phyloP scores from a whole-genome alignment of 169 alveolate genomes.

The Cryptosporidium xiaoi region DNA sequence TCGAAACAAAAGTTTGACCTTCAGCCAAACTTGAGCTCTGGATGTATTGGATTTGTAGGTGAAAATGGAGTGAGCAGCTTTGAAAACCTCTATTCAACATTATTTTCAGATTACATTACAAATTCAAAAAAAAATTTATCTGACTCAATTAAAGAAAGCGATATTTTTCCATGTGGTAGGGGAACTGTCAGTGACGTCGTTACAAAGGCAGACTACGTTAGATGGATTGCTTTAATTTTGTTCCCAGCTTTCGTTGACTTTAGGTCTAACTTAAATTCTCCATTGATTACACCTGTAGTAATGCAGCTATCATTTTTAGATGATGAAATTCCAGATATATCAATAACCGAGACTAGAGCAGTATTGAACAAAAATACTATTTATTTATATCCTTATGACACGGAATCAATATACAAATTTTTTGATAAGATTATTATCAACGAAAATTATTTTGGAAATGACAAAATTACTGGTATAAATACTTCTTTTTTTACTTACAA shows the following conservation, averaged over 20 bases:
- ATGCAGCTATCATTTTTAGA: constrained; percentile 5
- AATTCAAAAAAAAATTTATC: neutral
- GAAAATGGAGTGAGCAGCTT: constrained; percentile 46
- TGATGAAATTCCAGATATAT: constrained; percentile 9
- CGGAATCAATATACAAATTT: constrained; percentile 2
- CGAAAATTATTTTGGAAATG: constrained; percentile 17
- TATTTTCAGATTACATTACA: constrained; percentile 9
- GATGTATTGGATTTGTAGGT: constrained; percentile 41
- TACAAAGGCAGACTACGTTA: constrained; percentile 51
- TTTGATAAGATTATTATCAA: constrained; percentile 15
- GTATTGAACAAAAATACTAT: constrained; percentile 16
- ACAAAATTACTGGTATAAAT: constrained; percentile 18
- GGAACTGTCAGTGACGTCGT: constrained; percentile 46
- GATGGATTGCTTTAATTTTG: constrained; percentile 64
- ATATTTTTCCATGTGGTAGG: constrained; percentile 54
- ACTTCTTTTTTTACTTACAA: constrained; percentile 32
- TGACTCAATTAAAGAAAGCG: neutral
- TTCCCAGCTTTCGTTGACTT: constrained; percentile 33
- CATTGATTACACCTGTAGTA: constrained; percentile 15
- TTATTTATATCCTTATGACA: constrained; percentile 56
- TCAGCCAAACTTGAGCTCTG: constrained; percentile 34
- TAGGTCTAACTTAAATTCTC: constrained; percentile 5
- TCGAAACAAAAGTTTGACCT: constrained; percentile 12
- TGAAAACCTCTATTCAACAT: constrained; percentile 2
- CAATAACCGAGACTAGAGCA: neutral